Base-by-base conservation (phyloP, 257 asterid genomes). In the Fraxinus anomala region DNA sequence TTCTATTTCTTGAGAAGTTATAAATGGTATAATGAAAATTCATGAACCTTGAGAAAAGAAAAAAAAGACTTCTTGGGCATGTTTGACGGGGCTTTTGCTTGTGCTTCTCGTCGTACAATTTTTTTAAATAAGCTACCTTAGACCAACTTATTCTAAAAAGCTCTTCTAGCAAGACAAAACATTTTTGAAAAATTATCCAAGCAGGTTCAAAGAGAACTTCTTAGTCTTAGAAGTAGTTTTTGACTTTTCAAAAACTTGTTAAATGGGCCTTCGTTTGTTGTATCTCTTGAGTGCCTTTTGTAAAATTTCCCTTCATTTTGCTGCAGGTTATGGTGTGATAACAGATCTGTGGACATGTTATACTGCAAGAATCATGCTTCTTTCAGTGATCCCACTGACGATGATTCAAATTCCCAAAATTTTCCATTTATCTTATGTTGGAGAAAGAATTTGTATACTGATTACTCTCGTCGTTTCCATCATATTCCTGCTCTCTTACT, bases 311-410 rank as follows among this genome's bases (percentile, higher is more conserved):
- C 31, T 74, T 6, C 49, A 14, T 9, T 77, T 40, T 49, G 30
- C 17, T 76, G n/a, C 75, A 91, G 96, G 91, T 37, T 69, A 61
- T 51, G 93, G 93, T 12, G 84, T 88, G 17, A 70, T 73, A 26
- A 89, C 91, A 6, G 92, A 88, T 79, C 0, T 24, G 36, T 78
- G 76, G 74, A 81, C 95, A 26, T 82, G 86, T 16, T 77, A 83
- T 59, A 89, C 94, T 6, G 92, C 93, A 28, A 77, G 85, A 63
- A 84, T 89, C 72, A 85, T 88, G 93, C 89, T 91, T 74, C 42
- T 85, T 3, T 91, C 93, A 0, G 86, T 84, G 8, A 79, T 91
- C 9, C 97, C 97, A 49, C 82, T 86, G 11, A 28, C 74, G 11
- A 36, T 89, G 54, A 82, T 89, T 73, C 89, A 82, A 80, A 61